Evolutionary conservation across 495 filamentous ascomycete species (phyloP).

Genomic region (Aspergillus avenaceus): DNA sequence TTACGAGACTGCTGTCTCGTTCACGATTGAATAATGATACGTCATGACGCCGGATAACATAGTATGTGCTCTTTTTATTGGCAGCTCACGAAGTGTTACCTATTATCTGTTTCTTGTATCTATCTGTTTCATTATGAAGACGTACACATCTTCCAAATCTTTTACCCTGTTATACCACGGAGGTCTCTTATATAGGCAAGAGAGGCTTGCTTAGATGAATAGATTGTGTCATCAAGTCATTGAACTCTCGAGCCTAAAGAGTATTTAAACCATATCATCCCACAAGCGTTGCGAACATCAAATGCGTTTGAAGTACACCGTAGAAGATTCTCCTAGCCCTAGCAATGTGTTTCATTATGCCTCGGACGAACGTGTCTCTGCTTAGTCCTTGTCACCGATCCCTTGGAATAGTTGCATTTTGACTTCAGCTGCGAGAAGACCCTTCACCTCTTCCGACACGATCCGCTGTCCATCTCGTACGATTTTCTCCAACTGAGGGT

Average conservation of each 20-base stretch:
- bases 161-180: conserved; percentile 5
- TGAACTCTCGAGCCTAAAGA: background rate
- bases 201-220: background rate
- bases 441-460: conserved; percentile 79
- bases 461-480: conserved; percentile 77
- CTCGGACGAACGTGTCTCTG: background rate
- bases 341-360: background rate
- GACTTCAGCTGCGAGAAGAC: conserved; percentile 74
- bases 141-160: conserved; percentile 11
- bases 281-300: background rate
- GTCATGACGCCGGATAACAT: conserved; percentile 3
- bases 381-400: conserved; percentile 35
- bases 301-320: background rate
- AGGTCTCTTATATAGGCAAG: background rate
- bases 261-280: background rate
- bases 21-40: conserved; percentile 19
- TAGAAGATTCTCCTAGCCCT: background rate
- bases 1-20: conserved; percentile 3
- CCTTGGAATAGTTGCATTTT: conserved; percentile 83
- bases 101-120: conserved; percentile 3
- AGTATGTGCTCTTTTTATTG: conserved; percentile 1
- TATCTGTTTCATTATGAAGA: conserved; percentile 4
- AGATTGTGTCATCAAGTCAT: background rate
- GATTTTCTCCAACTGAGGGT: conserved; percentile 72
- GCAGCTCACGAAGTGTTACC: conserved; percentile 4